Evolutionary conservation across 441 rosid genomes (phyloP), one percentile per base, ranked within the genome.

Genomic region (Lepidium campestre): DNA sequence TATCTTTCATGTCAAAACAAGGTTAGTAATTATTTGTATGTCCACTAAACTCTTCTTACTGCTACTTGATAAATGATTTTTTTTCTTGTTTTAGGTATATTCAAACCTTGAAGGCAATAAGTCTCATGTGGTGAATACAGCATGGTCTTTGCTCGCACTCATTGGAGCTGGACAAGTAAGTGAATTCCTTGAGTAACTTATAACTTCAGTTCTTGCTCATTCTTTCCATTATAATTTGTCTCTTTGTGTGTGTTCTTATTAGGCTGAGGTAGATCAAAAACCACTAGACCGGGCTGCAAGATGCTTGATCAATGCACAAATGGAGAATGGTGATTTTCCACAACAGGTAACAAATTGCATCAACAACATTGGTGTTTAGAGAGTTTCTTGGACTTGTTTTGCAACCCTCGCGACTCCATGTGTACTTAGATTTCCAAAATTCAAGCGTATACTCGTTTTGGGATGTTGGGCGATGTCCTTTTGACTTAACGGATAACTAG

Each of bases 131-230:
- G 96, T 86, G 25, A 91, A 89, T 65, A 86, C 99, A 5, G 74
- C 79, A 60, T 91, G 97, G 95, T 97, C 98, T 73, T 79, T 87
- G 90, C 72, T 93, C 71, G 62, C 91, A 70, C 90, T 91, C 34
- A 91, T 90, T 18, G 83, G 65, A 54, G 95, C 93, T 62, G 98
- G 88, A 36, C 96, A 89, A 85, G 96, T 89, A 77, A 67, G 77
- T 54, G 23, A 62, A 10, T 45, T 22, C 13, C 14, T 66, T 32
- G 15, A 12, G 10, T 39, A 47, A 34, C 19, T 35, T 34, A 35
- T 1, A 41, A 49, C 13, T 35, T 58, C 27, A 20, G 15, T 29
- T 27, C 11, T 17, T 35, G 14, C 31, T 49, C 14, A 7, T 31
- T 39, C 12, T 41, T 6, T 60, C 4, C 8, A 5, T 36, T 37